Evolutionary conservation across 1,284 basidiomycete genomes (phyloP).

Genomic region (Rhodotorula glutinis): DNA sequence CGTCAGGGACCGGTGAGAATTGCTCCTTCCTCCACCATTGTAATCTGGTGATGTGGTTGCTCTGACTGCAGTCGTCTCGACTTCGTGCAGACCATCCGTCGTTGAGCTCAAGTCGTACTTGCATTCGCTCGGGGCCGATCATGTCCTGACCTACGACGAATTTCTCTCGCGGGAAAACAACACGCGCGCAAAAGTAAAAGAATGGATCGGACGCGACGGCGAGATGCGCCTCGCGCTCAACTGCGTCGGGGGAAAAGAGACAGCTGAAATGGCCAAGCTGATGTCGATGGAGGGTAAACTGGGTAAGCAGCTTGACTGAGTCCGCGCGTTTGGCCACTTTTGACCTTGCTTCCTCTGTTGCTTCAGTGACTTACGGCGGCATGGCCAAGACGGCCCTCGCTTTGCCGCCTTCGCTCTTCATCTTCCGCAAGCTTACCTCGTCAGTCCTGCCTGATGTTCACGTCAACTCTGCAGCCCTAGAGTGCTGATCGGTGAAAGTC

Average conservation of each 20-base stretch:
- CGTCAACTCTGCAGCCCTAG: no score
- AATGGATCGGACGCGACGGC: slow-evolving; percentile 24
- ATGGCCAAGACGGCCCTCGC: slow-evolving; percentile 78
- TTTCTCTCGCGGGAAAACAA: slow-evolving; percentile 49
- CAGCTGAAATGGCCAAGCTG: slow-evolving; percentile 63
- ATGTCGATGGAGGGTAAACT: slow-evolving; percentile 47
- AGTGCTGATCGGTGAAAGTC: not conserved
- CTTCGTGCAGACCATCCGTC: slow-evolving; percentile 54
- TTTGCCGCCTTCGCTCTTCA: slow-evolving; percentile 72
- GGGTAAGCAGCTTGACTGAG: slow-evolving; percentile 39
- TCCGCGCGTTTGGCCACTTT: not conserved
- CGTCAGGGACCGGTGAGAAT: slow-evolving; percentile 62
- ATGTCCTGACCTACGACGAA: slow-evolving; percentile 70
- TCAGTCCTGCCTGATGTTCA: slow-evolving; percentile 17
- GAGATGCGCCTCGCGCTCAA: slow-evolving; percentile 63
- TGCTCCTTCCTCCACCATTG: not conserved
- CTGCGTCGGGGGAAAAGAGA: slow-evolving; percentile 70
- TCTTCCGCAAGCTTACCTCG: slow-evolving; percentile 60
- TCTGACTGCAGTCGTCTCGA: not conserved
- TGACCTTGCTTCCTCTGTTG: not conserved
- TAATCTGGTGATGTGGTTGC: not conserved
- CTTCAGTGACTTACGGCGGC: slow-evolving; percentile 78
- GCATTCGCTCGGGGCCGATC: slow-evolving; percentile 62
- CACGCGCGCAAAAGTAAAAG: slow-evolving; percentile 50
- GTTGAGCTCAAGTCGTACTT: slow-evolving; percentile 56